phyloP scores from a whole-genome alignment of 176 grass and related monocot genomes.

The Alopecurus myosuroides region DNA sequence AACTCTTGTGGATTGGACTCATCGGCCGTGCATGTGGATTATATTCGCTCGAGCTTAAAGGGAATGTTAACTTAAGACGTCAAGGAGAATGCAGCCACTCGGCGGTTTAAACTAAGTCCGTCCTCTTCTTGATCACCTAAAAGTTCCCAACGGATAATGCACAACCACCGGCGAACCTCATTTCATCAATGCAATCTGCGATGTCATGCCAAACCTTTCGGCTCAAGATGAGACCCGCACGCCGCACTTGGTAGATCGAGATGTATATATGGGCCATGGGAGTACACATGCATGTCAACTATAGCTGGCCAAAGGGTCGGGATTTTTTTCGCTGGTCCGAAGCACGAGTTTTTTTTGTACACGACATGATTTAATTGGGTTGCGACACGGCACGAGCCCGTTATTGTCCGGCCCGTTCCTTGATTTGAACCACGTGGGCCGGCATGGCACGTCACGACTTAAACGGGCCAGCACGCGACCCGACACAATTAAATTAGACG shows the following conservation, averaged over 20 bases:
- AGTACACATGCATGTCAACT: too few relatives aligned
- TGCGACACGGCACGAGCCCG: too few relatives aligned
- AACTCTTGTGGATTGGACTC: background rate
- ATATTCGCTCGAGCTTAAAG: background rate
- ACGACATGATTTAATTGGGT: too few relatives aligned
- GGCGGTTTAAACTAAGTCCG: background rate
- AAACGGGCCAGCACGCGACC: too few relatives aligned
- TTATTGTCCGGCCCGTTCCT: too few relatives aligned
- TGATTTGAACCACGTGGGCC: too few relatives aligned
- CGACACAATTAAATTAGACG: too few relatives aligned
- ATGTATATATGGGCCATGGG: background rate
- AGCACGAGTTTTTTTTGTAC: too few relatives aligned
- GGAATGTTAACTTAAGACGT: background rate
- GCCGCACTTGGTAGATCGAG: background rate
- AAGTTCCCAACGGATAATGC: background rate
- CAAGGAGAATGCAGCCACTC: background rate
- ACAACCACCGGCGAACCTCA: background rate
- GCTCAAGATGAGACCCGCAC: background rate
- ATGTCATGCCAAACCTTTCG: background rate
- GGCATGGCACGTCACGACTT: too few relatives aligned
- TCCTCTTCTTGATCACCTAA: constrained; percentile 24
- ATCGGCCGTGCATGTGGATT: background rate
- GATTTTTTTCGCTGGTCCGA: too few relatives aligned
- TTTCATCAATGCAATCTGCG: background rate
- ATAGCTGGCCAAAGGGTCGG: too few relatives aligned